Conservation (phyloP, 352 stramenopile species). For the Pythium brachiatum region DNA sequence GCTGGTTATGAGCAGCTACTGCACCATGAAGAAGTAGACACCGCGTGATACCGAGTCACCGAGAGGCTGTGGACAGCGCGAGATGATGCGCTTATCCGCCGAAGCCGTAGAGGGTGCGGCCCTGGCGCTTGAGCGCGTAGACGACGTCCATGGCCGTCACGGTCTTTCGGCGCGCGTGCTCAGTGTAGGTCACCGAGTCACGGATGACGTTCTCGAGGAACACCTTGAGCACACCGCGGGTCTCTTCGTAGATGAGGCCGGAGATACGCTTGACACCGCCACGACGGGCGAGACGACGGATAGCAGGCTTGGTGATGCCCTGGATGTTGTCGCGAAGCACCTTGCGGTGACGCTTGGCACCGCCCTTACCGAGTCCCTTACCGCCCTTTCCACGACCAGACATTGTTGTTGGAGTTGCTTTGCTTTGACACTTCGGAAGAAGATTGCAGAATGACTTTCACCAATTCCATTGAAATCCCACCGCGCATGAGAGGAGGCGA, state of each 20-base stretch:
- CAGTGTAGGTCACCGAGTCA: conserved; percentile 64
- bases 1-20: conserved; percentile 11
- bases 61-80: conserved; percentile 47
- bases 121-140: conserved; percentile 94
- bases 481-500: no score
- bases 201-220: conserved; percentile 63
- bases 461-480: no score
- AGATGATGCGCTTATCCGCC: conserved; percentile 41
- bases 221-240: conserved; percentile 59
- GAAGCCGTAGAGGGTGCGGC: conserved; percentile 90
- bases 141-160: conserved; percentile 96
- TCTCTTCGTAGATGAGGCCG: conserved; percentile 72
- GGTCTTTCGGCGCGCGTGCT: conserved; percentile 91
- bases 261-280: conserved; percentile 48
- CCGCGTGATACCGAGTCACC: conserved; percentile 77
- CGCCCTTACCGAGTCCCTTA: conserved; percentile 95
- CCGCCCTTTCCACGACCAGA: conserved; percentile 93
- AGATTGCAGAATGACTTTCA: conserved; percentile 69
- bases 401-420: conserved; percentile 64
- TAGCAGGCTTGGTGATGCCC: conserved; percentile 95
- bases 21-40: background rate
- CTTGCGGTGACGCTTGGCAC: conserved; percentile 96
- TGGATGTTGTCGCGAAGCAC: conserved; percentile 98
- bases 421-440: conserved; percentile 35
- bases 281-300: conserved; percentile 40